Percentiles rank a stretch among this genome's conserved stretches.
Evolutionary conservation across 306 rosid species (phyloP).

Genomic region (Casuarina glauca): DNA sequence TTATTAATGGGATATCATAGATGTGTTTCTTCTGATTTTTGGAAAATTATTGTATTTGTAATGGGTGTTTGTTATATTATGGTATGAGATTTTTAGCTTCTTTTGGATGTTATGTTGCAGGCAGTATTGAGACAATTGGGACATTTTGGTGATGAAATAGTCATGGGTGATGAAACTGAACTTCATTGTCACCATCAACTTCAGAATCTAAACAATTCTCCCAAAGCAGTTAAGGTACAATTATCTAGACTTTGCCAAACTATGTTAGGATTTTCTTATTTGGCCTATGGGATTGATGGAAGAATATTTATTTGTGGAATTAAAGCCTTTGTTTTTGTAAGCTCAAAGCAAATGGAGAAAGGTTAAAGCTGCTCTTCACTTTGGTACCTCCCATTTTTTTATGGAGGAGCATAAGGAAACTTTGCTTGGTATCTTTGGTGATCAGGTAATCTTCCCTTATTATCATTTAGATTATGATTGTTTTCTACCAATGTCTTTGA

Average conservation of each 20-base stretch:
- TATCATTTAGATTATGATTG: background rate
- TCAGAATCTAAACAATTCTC: constrained; percentile 68
- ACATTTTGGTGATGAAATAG: constrained; percentile 62
- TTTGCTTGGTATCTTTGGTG: constrained; percentile 58
- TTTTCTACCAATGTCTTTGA: constrained; percentile 1
- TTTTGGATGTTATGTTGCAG: constrained; percentile 47
- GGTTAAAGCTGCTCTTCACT: constrained; percentile 64
- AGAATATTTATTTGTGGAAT: constrained; percentile 55
- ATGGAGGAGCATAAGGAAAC: constrained; percentile 67
- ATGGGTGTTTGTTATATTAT: constrained; percentile 8
- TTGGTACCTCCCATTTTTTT: constrained; percentile 55
- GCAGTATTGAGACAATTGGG: constrained; percentile 81
- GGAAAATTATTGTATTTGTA: background rate
- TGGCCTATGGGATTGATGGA: background rate
- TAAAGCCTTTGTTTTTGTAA: constrained; percentile 60
- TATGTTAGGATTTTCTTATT: background rate
- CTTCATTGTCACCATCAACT: constrained; percentile 70
- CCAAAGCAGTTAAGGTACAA: constrained; percentile 74
- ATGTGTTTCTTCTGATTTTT: background rate
- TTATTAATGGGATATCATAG: background rate
- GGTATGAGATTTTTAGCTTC: constrained; percentile 11
- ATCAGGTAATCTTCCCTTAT: constrained; percentile 59
- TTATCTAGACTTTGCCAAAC: background rate
- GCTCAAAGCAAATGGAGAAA: constrained; percentile 83
- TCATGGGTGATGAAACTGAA: constrained; percentile 70